A percentile compares a stretch with the other conserved stretches of the same genome.
Conservation (phyloP, 2,329 filamentous ascomycete genomes). For the Aspergillus pseudotamarii region DNA sequence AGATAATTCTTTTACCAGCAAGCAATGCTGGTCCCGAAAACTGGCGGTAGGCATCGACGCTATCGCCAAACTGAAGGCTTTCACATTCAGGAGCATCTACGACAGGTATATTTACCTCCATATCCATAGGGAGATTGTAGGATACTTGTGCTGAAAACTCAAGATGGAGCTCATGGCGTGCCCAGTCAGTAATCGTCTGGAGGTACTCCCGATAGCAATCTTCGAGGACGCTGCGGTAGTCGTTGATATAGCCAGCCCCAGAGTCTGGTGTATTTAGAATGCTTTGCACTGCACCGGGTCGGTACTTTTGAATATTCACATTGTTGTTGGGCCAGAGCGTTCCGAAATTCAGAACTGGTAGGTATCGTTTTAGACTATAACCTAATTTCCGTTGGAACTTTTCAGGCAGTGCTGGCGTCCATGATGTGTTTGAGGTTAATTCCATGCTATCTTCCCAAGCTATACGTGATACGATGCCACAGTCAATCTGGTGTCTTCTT, state of each 20-base stretch:
- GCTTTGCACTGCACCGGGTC: conserved; percentile 7
- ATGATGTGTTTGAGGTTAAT: conserved; percentile 33
- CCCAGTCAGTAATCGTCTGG: conserved; percentile 32
- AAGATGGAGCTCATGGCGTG: conserved; percentile 33
- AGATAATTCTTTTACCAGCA: conserved; percentile 41
- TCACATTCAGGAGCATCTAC: conserved; percentile 45
- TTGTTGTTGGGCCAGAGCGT: conserved; percentile 7
- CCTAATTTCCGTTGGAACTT: conserved; percentile 32
- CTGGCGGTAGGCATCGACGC: conserved; percentile 44
- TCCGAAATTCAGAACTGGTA: conserved; percentile 29
- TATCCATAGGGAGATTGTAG: conserved; percentile 47
- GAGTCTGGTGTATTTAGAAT: conserved; percentile 6
- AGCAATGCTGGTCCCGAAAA: conserved; percentile 44
- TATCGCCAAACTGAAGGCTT: conserved; percentile 36
- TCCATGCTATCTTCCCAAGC: conserved; percentile 29
- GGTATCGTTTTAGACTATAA: conserved; percentile 35
- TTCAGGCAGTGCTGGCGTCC: conserved; percentile 35
- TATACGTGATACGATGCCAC: not conserved
- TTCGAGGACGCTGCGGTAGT: conserved; percentile 8
- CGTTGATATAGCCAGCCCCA: conserved; percentile 7
- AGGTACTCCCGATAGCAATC: conserved; percentile 30
- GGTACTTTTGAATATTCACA: conserved; percentile 2
- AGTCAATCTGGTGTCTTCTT: too few relatives aligned
- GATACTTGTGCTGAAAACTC: conserved; percentile 40
- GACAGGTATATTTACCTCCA: conserved; percentile 34